These are phyloP conservation scores for Rhodotorula sp. DNA, from an alignment of 1,284 basidiomycete species.

Conservation along the genomic window DNA sequence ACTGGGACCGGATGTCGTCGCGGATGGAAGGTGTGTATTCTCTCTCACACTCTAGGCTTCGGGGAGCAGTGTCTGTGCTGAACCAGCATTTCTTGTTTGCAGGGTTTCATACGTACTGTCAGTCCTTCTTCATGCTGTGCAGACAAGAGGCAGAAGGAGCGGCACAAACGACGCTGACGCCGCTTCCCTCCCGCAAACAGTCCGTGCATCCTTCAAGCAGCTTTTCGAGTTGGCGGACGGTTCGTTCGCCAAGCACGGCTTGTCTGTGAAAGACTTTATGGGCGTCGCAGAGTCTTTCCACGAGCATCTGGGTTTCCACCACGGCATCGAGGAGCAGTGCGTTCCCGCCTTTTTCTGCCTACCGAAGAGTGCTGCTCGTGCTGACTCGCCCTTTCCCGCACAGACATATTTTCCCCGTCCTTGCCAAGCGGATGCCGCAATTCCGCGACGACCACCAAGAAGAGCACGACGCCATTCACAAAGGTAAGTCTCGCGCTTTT, in stretches of 20 bases:
- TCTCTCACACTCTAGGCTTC: not conserved
- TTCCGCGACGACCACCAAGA: constrained; percentile 34
- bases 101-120: constrained; percentile 33
- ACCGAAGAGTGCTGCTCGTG: too few relatives aligned
- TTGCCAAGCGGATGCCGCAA: constrained; percentile 36
- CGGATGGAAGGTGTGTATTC: constrained; percentile 15
- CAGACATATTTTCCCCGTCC: constrained; percentile 36
- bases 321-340: constrained; percentile 36
- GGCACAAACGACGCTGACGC: too few relatives aligned
- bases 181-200: not conserved
- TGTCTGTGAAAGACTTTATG: constrained; percentile 22
- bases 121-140: not conserved
- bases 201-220: constrained; percentile 31
- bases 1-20: constrained; percentile 28
- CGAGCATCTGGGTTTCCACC: constrained; percentile 30
- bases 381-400: not conserved
- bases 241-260: constrained; percentile 9
- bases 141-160: not conserved
- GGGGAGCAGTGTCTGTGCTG: not conserved
- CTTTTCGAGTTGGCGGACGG: constrained; percentile 31
- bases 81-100: not conserved
- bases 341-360: not conserved
- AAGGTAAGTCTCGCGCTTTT: constrained; percentile 4
- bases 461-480: constrained; percentile 38
- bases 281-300: constrained; percentile 24